Evolutionary conservation across 2,329 filamentous ascomycete genomes (phyloP).

Genomic region (Botrytis medusae): DNA sequence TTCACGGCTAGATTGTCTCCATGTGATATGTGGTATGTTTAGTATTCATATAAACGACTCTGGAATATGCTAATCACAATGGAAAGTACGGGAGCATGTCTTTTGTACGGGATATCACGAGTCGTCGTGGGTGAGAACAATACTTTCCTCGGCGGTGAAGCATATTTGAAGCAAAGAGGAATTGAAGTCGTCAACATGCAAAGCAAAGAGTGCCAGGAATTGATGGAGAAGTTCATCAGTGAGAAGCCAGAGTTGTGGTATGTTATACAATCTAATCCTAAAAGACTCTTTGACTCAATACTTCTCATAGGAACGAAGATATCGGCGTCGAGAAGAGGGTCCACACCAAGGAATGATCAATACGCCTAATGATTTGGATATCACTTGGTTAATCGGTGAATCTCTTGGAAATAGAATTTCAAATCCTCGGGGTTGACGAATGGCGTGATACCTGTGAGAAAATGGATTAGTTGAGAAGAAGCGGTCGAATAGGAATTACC

Average conservation of each 20-base stretch:
- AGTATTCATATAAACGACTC: background rate
- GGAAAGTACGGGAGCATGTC: conserved; percentile 64
- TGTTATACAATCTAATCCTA: conserved; percentile 37
- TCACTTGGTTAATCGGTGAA: conserved; percentile 63
- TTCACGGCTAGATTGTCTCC: conserved; percentile 54
- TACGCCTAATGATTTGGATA: background rate
- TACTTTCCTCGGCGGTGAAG: conserved; percentile 68
- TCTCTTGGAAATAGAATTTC: conserved; percentile 90
- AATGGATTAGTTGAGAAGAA: conserved; percentile 28
- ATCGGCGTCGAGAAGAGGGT: conserved; percentile 51
- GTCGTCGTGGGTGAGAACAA: conserved; percentile 79
- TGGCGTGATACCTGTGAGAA: conserved; percentile 75
- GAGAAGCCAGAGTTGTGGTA: conserved; percentile 71
- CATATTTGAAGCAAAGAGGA: conserved; percentile 64
- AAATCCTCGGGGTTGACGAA: conserved; percentile 92
- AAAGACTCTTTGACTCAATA: background rate
- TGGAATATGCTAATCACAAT: conserved; percentile 8
- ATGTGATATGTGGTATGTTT: conserved; percentile 66
- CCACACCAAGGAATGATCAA: conserved; percentile 41
- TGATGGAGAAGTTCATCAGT: conserved; percentile 72
- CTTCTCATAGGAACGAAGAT: conserved; percentile 54
- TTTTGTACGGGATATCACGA: conserved; percentile 71
- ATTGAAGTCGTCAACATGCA: conserved; percentile 73
- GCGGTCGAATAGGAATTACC: conserved; percentile 38
- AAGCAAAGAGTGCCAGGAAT: conserved; percentile 60